A percentile compares a stretch with the other conserved stretches of the same genome.
phyloP scores from a whole-genome alignment of 257 asterid species.

The Striga asiatica region DNA sequence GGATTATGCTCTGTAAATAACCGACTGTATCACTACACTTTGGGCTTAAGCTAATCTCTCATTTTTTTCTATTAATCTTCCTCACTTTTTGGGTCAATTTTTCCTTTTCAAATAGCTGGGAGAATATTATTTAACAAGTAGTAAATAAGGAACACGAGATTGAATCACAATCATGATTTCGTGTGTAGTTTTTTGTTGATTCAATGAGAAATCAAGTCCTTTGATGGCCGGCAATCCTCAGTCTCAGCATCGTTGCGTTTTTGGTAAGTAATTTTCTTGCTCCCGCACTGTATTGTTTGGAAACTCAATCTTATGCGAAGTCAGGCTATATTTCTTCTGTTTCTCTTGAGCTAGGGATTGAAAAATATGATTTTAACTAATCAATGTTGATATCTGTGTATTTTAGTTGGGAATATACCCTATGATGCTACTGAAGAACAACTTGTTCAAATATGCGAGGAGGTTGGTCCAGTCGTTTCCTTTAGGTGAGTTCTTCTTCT shows the following conservation, averaged over 20 bases:
- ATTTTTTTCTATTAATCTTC: no score
- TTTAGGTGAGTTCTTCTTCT: conserved; percentile 87
- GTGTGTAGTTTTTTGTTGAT: conserved; percentile 25
- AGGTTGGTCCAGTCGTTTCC: conserved; percentile 88
- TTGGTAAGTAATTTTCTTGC: conserved; percentile 45
- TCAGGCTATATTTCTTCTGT: no score
- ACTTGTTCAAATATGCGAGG: conserved; percentile 87
- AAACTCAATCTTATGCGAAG: neutral
- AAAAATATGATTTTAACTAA: neutral
- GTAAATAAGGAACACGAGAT: conserved; percentile 27
- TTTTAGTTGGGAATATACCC: conserved; percentile 90
- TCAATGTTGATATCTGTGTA: neutral
- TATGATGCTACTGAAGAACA: conserved; percentile 96
- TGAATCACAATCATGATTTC: conserved; percentile 2
- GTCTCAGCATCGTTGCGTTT: conserved; percentile 84
- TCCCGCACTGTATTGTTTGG: neutral
- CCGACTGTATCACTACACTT: no score
- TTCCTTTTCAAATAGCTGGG: no score
- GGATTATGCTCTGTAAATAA: no score
- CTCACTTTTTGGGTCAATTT: no score
- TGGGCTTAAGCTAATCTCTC: no score
- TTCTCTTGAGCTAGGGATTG: neutral
- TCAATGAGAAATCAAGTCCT: conserved; percentile 3
- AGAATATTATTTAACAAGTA: no score
- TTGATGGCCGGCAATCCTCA: conserved; percentile 41